Percentiles rank a stretch among this genome's conserved stretches.
These are phyloP conservation scores for Rutstroemia sp. DNA, from an alignment of 2,329 filamentous ascomycete species.

Conservation along the genomic window DNA sequence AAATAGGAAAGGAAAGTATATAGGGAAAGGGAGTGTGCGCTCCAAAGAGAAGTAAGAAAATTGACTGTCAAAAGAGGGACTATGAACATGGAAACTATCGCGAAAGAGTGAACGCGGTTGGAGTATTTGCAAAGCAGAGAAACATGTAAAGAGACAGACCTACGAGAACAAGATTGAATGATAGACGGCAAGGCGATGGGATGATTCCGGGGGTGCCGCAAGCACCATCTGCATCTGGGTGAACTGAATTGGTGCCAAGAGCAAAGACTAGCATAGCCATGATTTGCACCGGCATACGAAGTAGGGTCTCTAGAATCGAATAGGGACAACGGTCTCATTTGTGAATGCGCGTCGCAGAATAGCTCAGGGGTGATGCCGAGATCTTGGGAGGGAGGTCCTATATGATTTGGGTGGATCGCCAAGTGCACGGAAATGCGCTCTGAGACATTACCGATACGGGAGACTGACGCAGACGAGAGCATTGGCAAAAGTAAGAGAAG, in stretches of 20 bases:
- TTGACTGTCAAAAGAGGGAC: slow-evolving; percentile 6
- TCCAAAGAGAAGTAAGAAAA: background rate
- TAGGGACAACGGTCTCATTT: background rate
- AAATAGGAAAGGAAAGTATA: background rate
- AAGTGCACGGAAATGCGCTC: slow-evolving; percentile 6
- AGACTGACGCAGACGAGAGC: background rate
- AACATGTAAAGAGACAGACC: background rate
- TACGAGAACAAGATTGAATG: background rate
- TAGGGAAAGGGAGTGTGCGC: background rate
- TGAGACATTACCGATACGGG: slow-evolving; percentile 2
- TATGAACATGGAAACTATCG: background rate
- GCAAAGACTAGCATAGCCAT: background rate
- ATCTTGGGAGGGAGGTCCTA: slow-evolving; percentile 7
- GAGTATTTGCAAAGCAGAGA: background rate
- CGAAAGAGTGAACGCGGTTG: background rate
- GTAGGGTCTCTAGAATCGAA: background rate
- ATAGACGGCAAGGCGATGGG: background rate
- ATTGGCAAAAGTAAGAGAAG: background rate
- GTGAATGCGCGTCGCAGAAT: background rate
- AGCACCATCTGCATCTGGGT: too few species aligned
- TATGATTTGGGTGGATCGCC: slow-evolving; percentile 7
- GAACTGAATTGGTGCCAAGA: background rate
- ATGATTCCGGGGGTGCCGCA: background rate
- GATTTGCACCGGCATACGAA: background rate
- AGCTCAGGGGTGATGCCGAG: slow-evolving; percentile 5